phyloP scores from a whole-genome alignment of 1,284 basidiomycete species.

The Vanrija sp. region DNA sequence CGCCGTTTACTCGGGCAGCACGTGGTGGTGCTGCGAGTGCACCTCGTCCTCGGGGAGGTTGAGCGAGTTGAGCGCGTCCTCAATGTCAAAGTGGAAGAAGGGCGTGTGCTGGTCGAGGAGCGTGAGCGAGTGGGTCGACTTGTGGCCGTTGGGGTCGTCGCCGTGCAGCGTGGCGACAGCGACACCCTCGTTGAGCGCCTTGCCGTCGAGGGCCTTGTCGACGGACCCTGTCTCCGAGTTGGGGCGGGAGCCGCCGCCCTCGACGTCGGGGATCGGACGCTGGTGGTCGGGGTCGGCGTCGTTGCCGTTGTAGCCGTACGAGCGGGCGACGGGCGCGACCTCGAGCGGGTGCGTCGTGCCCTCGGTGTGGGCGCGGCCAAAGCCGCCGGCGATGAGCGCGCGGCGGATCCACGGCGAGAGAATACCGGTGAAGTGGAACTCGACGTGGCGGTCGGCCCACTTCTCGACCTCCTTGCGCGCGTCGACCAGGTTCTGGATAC shows the following conservation, averaged over 20 bases:
- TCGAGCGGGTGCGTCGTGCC: constrained; percentile 50
- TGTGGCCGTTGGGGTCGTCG: neutral
- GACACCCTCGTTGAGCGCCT: neutral
- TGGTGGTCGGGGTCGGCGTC: constrained; percentile 16
- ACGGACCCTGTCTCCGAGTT: neutral
- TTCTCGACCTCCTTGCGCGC: constrained; percentile 79
- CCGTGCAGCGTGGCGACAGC: neutral
- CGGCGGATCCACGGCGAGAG: constrained; percentile 92
- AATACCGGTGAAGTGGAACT: constrained; percentile 61
- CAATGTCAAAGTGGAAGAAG: constrained; percentile 50
- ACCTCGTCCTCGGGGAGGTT: neutral
- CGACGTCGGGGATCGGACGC: neutral
- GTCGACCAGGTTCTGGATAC: constrained; percentile 86
- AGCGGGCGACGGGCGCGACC: constrained; percentile 66
- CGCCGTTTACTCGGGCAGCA: neutral
- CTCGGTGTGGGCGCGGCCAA: constrained; percentile 56
- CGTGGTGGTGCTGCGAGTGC: neutral
- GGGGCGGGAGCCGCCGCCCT: neutral
- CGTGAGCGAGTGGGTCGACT: constrained; percentile 18
- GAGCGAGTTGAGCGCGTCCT: constrained; percentile 38
- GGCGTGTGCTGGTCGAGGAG: constrained; percentile 43
- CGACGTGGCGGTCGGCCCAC: constrained; percentile 75
- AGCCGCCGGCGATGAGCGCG: constrained; percentile 79
- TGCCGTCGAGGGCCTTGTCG: constrained; percentile 9
- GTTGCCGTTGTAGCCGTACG: constrained; percentile 24